Conservation (phyloP, 306 rosid species). For the Lathyrus oleraceus region DNA sequence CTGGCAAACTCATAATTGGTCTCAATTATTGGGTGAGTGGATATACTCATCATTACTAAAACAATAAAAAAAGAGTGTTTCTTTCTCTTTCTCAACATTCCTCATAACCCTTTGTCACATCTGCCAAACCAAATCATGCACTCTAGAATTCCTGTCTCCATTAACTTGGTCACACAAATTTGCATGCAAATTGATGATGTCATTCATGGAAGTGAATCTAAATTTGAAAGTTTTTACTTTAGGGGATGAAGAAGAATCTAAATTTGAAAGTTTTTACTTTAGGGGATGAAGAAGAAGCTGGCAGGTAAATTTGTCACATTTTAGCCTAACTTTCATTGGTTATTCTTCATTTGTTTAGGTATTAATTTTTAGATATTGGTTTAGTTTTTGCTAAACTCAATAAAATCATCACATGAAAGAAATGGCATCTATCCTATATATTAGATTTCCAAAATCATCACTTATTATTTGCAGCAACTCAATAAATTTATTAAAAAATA, state of each 20-base stretch:
- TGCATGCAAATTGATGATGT: constrained; percentile 55
- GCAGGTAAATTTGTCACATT: background rate
- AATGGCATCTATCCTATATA: too few species aligned
- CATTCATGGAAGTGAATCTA: constrained; percentile 21
- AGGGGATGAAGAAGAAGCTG: background rate
- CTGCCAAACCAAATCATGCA: constrained; percentile 61
- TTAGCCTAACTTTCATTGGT: too few species aligned
- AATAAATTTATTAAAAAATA: too few species aligned
- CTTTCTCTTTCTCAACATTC: constrained; percentile 40
- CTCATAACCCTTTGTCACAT: constrained; percentile 27
- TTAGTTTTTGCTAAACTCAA: too few species aligned
- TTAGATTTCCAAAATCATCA: too few species aligned
- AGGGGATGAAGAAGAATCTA: background rate
- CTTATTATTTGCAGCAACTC: too few species aligned
- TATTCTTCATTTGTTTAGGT: too few species aligned
- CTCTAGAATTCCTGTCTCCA: constrained; percentile 78
- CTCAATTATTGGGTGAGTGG: constrained; percentile 49
- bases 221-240: background rate
- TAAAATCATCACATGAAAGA: too few species aligned
- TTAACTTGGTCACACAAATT: constrained; percentile 62
- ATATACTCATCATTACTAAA: constrained; percentile 60
- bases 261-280: background rate
- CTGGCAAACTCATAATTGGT: constrained; percentile 39
- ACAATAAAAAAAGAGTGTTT: constrained; percentile 39
- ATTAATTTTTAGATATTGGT: too few species aligned